These are phyloP conservation scores for Vitis hybrid DNA, from an alignment of 177 flowering plant genomes.

Conservation along the genomic window DNA sequence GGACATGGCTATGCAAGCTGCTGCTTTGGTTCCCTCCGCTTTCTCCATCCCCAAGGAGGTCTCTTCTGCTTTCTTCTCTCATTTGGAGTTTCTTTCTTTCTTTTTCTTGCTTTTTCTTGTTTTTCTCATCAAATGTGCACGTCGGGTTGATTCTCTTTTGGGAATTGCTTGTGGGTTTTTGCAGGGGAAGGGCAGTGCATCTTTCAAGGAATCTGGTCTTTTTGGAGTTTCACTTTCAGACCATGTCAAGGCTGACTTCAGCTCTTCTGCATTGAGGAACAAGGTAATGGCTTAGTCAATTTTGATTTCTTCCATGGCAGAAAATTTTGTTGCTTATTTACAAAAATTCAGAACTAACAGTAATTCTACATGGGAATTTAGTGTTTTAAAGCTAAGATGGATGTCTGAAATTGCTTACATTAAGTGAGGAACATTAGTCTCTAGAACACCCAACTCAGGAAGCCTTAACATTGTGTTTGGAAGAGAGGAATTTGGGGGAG, in stretches of 20 bases:
- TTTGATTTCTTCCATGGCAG: not conserved
- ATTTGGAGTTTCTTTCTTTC: not conserved
- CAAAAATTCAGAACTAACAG: not conserved
- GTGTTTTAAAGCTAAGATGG: not conserved
- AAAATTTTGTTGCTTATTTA: not conserved
- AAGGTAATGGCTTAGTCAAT: conserved; percentile 37
- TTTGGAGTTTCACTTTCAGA: conserved; percentile 62
- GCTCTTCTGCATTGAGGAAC: conserved; percentile 36
- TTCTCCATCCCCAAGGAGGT: conserved; percentile 68
- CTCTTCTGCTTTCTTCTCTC: not conserved
- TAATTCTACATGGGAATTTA: not conserved
- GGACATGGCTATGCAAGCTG: conserved; percentile 55
- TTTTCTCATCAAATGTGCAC: not conserved
- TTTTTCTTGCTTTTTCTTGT: not conserved
- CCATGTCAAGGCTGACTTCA: conserved; percentile 51
- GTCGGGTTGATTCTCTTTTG: not conserved
- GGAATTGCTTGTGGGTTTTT: conserved; percentile 7
- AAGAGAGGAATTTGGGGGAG: too few relatives aligned
- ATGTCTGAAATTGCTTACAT: not conserved
- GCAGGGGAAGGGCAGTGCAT: conserved; percentile 56
- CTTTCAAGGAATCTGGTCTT: conserved; percentile 60
- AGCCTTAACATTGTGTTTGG: too few relatives aligned
- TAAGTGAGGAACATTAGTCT: too few relatives aligned
- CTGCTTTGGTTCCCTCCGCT: conserved; percentile 61
- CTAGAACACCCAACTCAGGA: too few relatives aligned